These are phyloP conservation scores for Iris pallida DNA, from an alignment of 116 monocot species.

Conservation along the genomic window DNA sequence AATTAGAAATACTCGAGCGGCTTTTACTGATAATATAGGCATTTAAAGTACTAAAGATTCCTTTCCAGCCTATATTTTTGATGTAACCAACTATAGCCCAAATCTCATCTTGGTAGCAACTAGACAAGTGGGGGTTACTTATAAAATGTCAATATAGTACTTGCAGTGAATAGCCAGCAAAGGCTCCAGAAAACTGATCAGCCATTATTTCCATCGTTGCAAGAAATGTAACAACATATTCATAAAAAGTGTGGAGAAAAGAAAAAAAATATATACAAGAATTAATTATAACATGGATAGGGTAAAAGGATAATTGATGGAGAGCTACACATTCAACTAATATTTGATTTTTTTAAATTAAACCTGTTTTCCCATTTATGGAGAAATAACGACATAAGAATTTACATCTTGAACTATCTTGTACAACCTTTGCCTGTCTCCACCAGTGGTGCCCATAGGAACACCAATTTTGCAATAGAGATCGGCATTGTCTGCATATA, in stretches of 20 bases:
- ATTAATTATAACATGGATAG: conserved; percentile 1
- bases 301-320: not conserved
- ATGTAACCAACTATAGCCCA: too few relatives aligned
- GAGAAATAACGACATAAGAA: conserved; percentile 55
- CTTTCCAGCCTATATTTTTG: too few relatives aligned
- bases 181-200: conserved; percentile 84
- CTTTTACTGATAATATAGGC: too few relatives aligned
- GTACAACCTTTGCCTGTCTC: conserved; percentile 35
- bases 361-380: conserved; percentile 59
- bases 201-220: conserved; percentile 94
- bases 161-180: conserved; percentile 61
- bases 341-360: not conserved
- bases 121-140: too few relatives aligned
- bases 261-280: not conserved
- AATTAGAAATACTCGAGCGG: too few relatives aligned
- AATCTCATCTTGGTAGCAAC: too few relatives aligned
- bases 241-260: conserved; percentile 3
- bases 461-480: conserved; percentile 87
- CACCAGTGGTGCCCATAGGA: conserved; percentile 78
- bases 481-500: conserved; percentile 64
- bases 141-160: conserved; percentile 10
- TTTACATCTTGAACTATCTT: conserved; percentile 42
- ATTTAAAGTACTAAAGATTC: too few relatives aligned
- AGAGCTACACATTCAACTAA: not conserved
- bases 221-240: conserved; percentile 93